phyloP scores from a whole-genome alignment of 2,329 filamentous ascomycete species.

The Talaromyces funiculosus region DNA sequence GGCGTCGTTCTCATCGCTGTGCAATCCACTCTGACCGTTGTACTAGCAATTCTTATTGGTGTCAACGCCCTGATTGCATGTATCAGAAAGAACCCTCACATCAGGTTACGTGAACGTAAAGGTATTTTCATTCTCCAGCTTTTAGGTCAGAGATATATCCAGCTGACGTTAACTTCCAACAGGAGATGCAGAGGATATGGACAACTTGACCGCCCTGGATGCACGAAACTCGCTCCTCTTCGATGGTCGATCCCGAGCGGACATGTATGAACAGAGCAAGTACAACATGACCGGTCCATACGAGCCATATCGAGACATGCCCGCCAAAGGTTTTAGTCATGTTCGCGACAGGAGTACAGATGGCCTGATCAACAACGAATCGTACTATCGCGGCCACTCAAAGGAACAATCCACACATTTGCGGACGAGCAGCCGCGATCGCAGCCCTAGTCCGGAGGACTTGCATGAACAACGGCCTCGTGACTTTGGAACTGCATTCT shows the following conservation, averaged over 20 bases:
- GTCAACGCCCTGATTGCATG: conserved; percentile 82
- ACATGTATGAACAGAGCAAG: conserved; percentile 31
- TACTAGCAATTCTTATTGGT: conserved; percentile 78
- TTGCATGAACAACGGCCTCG: conserved; percentile 15
- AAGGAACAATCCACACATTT: conserved; percentile 17
- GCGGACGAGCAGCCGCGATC: conserved; percentile 23
- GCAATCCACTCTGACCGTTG: conserved; percentile 74
- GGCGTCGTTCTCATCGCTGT: conserved; percentile 91
- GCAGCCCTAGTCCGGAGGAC: conserved; percentile 30
- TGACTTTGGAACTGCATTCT: conserved; percentile 1
- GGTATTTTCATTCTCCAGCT: conserved; percentile 53
- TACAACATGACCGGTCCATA: conserved; percentile 38
- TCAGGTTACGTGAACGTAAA: conserved; percentile 79
- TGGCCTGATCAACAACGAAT: conserved; percentile 26
- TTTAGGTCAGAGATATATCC: neutral
- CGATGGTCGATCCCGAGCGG: conserved; percentile 10
- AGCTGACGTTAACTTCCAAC: conserved; percentile 36
- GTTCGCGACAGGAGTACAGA: conserved; percentile 28
- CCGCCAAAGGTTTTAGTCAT: conserved; percentile 17
- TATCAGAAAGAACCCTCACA: conserved; percentile 84
- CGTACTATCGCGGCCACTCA: conserved; percentile 20
- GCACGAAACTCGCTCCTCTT: conserved; percentile 63
- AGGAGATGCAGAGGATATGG: conserved; percentile 62
- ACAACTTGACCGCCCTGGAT: conserved; percentile 79
- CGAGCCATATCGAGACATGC: conserved; percentile 34